Evolutionary conservation across 352 stramenopile genomes (phyloP), one percentile per base, ranked within the genome.

Genomic region (Phytopythium sindhum): DNA sequence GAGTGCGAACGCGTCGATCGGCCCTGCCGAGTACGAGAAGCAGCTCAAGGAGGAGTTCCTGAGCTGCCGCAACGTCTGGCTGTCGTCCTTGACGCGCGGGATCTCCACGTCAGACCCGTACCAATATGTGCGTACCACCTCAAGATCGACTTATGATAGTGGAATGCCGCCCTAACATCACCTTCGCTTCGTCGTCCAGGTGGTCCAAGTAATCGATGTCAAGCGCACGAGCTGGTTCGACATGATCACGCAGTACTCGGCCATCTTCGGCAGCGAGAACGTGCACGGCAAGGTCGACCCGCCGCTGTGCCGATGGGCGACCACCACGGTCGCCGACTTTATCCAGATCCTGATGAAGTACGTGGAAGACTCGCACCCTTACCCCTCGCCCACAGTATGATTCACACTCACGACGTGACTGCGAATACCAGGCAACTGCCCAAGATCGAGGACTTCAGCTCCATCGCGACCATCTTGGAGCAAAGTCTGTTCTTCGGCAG

Each of bases 171-270:
- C 7, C n/a, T 47, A 45, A 55, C 23, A 14, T 1, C 35, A 26
- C 21, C 33, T 41, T 35, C 7, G 23, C 47, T 63, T 19, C 3
- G 10, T 23, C 23, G 23, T 41, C 6, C 66, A 96, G 85, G 84
- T 87, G 26, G 81, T 93, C 33, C 84, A 95, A 87, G 60, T 96
- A 26, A 93, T 96, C 57, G 89, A 97, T 58, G 77, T 90, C 39
- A 95, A 95, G 68, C 77, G 89, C 33, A 90, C 89, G 51, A 95
- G 86, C 68, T 96, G 87, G 89, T 96, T 97, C 60, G 88, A 97
- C 51, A 86, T 95, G 74, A 91, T 97, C 57, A 97, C 88, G 10
- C 89, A 97, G 62, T 97, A 96, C 69, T 95, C 86, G 50, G 89
- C 89, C 11, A 97, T 97, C 61, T 97, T 97, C 54, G 87, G 87